Conservation (phyloP, 495 filamentous ascomycete species). For the Bacidia gigantensis region DNA sequence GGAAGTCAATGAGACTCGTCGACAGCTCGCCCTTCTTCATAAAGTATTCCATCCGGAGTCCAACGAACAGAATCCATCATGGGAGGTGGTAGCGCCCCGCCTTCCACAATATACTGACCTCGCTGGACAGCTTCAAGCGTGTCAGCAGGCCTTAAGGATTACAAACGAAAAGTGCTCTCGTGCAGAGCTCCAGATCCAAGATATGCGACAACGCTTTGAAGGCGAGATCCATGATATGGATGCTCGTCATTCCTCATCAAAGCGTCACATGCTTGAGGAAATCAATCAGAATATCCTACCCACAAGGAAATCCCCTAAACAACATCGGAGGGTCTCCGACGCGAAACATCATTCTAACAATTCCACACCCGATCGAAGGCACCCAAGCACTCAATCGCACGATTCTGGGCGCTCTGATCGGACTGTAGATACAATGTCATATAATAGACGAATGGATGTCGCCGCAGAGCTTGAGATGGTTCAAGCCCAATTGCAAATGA, state of each 20-base stretch:
- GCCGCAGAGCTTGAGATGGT: constrained; percentile 83
- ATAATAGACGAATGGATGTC: constrained; percentile 81
- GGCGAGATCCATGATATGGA: constrained; percentile 65
- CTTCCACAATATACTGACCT: constrained; percentile 61
- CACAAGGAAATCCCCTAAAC: constrained; percentile 61
- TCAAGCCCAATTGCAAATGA: constrained; percentile 89
- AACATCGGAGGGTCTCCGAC: constrained; percentile 61
- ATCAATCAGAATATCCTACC: constrained; percentile 73
- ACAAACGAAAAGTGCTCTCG: constrained; percentile 71
- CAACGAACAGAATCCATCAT: constrained; percentile 41
- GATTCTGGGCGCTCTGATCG: constrained; percentile 80
- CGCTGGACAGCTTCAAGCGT: constrained; percentile 77
- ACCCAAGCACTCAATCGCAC: constrained; percentile 48
- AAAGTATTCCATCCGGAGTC: constrained; percentile 76
- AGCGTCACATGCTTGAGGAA: constrained; percentile 67
- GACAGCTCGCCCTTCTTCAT: constrained; percentile 65
- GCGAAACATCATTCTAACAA: constrained; percentile 57
- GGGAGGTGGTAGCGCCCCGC: constrained; percentile 47
- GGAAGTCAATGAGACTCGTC: constrained; percentile 66
- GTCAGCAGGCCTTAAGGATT: constrained; percentile 71
- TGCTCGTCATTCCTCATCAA: constrained; percentile 54
- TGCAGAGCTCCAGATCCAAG: constrained; percentile 70
- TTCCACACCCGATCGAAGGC: constrained; percentile 60
- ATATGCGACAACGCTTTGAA: constrained; percentile 57
- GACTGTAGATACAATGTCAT: constrained; percentile 78